phyloP scores from a whole-genome alignment of 2,329 filamentous ascomycete genomes.

The Coniochaeta sp. region DNA sequence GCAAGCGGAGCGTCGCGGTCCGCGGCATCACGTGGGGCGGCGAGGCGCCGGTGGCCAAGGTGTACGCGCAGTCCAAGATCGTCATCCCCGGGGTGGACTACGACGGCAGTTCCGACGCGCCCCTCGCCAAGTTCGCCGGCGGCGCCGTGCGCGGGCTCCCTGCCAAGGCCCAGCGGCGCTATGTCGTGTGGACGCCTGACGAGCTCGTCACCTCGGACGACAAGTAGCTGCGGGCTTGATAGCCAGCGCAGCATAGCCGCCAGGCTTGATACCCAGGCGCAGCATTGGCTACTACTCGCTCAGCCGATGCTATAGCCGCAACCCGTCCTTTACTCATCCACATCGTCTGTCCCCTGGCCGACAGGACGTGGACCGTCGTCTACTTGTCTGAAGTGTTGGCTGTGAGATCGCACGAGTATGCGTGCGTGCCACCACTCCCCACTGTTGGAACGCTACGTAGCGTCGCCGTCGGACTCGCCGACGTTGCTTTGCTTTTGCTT shows the following conservation, averaged over 20 bases:
- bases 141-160: not conserved
- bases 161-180: not conserved
- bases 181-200: not conserved
- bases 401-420: too few species aligned
- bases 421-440: too few species aligned
- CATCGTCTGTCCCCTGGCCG: too few species aligned
- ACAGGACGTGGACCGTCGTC: too few species aligned
- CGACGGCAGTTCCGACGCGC: conserved; percentile 5
- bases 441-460: too few species aligned
- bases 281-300: not conserved
- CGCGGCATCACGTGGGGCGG: conserved; percentile 15
- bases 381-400: too few species aligned
- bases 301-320: too few species aligned
- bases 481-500: too few species aligned
- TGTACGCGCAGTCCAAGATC: conserved; percentile 15
- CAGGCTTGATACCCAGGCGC: not conserved
- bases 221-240: not conserved
- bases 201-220: not conserved
- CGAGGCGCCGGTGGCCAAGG: conserved; percentile 5
- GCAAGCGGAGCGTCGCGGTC: conserved; percentile 12
- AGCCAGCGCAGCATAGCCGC: not conserved
- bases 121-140: conserved; percentile 8
- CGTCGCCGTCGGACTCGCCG: too few species aligned
- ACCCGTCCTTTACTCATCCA: not conserved
- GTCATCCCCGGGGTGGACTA: conserved; percentile 9